Base-by-base conservation (phyloP, 495 filamentous ascomycete genomes). In the Halenospora varia region DNA sequence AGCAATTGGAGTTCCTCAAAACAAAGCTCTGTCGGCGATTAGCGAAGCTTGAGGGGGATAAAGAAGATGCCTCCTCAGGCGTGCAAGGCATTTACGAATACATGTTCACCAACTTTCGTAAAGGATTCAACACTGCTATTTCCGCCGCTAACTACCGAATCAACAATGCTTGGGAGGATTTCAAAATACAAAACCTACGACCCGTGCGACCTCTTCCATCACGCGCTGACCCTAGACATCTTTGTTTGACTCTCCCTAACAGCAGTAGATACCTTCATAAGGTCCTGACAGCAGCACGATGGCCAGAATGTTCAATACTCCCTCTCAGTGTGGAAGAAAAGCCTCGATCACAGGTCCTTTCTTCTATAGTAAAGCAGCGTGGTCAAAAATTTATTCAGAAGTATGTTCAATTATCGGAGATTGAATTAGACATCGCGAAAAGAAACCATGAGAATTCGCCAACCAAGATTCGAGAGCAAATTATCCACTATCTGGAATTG, bases 11-110 rank as follows among this genome's bases (percentile, higher is more conserved):
- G 46, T 63, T 1, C 60, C 68, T 17, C 0, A 78, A 70, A 40
- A 53, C 73, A 13, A 88, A 88, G 57, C 70, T 88, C 9, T 80
- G 78, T 55, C 78, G 83, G 25, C 82, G 85, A 13, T 68, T 87
- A 44, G 79, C 75, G 4, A 87, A 88, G 64, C 42, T 88, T 4
- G 79, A 86, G 35, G 51, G 60, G 13, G 72, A 80, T 22, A 71
- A 62, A 35, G 15, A 29, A 3, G 3, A 22, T 41, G 20, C 39
- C 2, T 2, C 59, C 8, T 35, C 26, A 0, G 25, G 48, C 24
- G 11, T n/a, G 10, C 19, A n/a, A 40, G 51, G 50, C 0, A 22
- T 41, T 29, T 53, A 59, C 68, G 48, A 50, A 0, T 25, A 53
- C 1, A 40, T 72, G 3, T 64, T 70, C 26, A 26, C 9, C n/a